Evolutionary conservation across 2,329 filamentous ascomycete genomes (phyloP), one percentile per base, ranked within the genome.

Genomic region (Penicillium griseofulvum): DNA sequence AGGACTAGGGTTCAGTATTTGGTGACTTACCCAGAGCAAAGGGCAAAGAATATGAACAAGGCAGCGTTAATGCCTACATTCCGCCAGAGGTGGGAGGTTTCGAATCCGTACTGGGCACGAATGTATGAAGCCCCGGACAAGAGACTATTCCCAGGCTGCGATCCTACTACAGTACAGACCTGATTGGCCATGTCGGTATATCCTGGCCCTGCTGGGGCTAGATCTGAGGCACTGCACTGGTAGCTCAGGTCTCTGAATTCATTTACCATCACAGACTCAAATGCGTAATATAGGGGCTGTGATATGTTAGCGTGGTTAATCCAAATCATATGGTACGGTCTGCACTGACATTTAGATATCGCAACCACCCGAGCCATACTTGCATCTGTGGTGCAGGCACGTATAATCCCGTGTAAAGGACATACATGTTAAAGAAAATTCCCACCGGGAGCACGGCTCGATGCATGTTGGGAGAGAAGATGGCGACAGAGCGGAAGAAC

Each of bases 261-360:
- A 66, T 95, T 95, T 67, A 88, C 83, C 88, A 94, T 92, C 73
- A 95, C 73, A 2, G 69, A 94, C 92, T 0, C 84, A 89, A 80
- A 14, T 89, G 86, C 7, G 89, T 88, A 49, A 22, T 39, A 39
- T 14, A 39, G 19, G 17, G 37, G 37, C 37, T 39, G 37, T 16
- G 17, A 22, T 12, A 22, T 22, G 17, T 39, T 39, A 39, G 37
- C 12, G 22, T 14, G 3, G 4, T 22, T 22, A 14, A 11, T 22
- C 11, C 19, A 39, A 8, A 5, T 1, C 17, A 1, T 6, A 39
- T 39, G 11, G 4, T 8, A 14, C 7, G 37, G 12, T 16, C 12
- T 22, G 6, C 11, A 39, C 37, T 39, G 12, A 9, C 37, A 39
- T 39, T 39, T 16, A 39, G 19, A 39, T 39, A 39, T 16, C 37